Base-by-base conservation (phyloP, 1,139 yeast genomes). In the Kodamaea alishanica region DNA sequence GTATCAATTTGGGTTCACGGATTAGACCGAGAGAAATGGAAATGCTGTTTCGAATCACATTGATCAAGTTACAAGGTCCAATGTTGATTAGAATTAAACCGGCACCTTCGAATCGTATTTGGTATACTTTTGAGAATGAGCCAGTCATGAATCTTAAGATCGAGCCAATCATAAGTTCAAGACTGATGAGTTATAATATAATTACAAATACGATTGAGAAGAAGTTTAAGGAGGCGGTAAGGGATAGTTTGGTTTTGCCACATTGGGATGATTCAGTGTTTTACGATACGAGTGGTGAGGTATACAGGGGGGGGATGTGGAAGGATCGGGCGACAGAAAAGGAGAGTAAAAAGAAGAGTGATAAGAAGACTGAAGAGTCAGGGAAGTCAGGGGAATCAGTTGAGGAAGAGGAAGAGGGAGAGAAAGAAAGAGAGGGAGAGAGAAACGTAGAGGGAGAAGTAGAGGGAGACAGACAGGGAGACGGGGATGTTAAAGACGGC, bases 301-400 rank as follows among this genome's bases (percentile, higher is more conserved):
- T 86, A 9, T 92, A 80, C 56, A 75, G 96, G 47, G 97, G 96
- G 34, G 98, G 98, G 10, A 81, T 92, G 23, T 92, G 97, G 97
- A 87, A 83, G 43, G 69, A 67, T 29, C 43, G 60, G 9, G 25
- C 10, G 7, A 59, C 35, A 8, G 53, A 67, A 40, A 26, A 28
- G 8, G n/a, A 25, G 23, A 22, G 24, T 6, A 6, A 22, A 6
- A 23, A 15, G 2, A 34, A 30, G 9, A 7, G 20, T 15, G 20
- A n/a, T n/a, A n/a, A 3, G 28, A 2, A 20, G 11, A 5, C 32
- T 23, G 26, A 31, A 11, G 23, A 28, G 10, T 6, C 37, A 9
- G 6, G 35, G 30, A 11, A 35, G 28, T 11, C 35, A 15, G 20
- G 20, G 20, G n/a, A n/a, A n/a, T n/a, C n/a, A n/a, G 20, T 3